phyloP scores from a whole-genome alignment of 2,329 filamentous ascomycete genomes.

The Ophiostoma australiae region DNA sequence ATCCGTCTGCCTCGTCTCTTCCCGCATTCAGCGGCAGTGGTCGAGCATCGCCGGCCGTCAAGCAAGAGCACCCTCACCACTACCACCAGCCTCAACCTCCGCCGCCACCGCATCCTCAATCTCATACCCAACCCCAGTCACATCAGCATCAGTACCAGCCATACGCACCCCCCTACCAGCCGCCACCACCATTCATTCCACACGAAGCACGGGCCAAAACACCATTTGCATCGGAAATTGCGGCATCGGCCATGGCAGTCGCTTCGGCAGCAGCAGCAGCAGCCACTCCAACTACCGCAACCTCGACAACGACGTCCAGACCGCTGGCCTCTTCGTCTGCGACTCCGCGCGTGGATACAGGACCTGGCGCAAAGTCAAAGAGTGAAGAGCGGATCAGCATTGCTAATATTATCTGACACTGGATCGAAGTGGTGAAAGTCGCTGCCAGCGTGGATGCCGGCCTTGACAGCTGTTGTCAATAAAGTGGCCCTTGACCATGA shows the following conservation, averaged over 20 bases:
- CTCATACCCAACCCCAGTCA: neutral
- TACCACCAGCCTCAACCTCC: conserved; percentile 21
- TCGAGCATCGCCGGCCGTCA: neutral
- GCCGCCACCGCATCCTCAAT: neutral
- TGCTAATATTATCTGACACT: conserved; percentile 39
- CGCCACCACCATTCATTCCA: neutral
- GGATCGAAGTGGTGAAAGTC: conserved; percentile 4
- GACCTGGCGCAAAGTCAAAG: conserved; percentile 31
- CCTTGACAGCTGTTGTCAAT: neutral
- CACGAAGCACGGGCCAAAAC: neutral
- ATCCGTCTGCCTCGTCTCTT: neutral
- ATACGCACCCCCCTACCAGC: neutral
- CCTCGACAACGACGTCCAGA: neutral
- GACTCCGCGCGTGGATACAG: conserved; percentile 2
- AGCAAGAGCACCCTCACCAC: conserved; percentile 1
- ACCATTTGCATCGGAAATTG: neutral
- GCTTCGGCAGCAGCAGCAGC: neutral
- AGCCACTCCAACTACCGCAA: conserved; percentile 29
- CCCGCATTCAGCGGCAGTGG: conserved; percentile 20
- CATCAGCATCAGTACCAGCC: neutral
- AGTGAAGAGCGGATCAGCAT: conserved; percentile 45
- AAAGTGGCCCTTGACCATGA: neutral
- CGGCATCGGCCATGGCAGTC: neutral
- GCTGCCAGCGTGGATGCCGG: neutral
- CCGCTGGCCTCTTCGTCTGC: neutral